Base-by-base conservation (phyloP, 345 rosid species). In the Brassica juncea region DNA sequence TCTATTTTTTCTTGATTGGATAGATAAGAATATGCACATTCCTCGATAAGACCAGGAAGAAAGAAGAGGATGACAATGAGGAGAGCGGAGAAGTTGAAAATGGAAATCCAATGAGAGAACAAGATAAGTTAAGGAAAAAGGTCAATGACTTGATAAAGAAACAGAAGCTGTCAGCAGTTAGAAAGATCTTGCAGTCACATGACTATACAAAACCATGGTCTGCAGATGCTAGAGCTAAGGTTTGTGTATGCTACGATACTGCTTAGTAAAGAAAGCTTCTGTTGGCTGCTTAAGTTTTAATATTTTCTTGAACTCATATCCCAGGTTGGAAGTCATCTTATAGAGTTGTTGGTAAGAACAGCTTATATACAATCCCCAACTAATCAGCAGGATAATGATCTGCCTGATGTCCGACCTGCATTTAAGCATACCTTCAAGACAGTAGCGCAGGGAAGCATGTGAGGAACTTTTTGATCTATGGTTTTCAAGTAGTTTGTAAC, bases 381-480 rank as follows among this genome's bases (percentile, higher is more conserved):
- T 76, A 77, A 87, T 85, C 91, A 89, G 81, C 78, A 82, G 75
- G 91, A 74, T 52, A 86, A 87, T 78, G 82, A 70, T 81, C 93
- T 90, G 54, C 97, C 98, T 77, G 97, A 93, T 77, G 78, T 91
- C 68, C 89, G 91, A 44, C 99, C 99, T 78, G 99, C 99, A 85
- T 95, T 95, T 90, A 49, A 78, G 68, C 99, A 95, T 80, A 81
- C 88, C 11, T 80, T 85, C 62, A 88, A 70, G 85, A 84, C 88
- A 47, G 69, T 84, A 82, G 70, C 82, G 14, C 84, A 84, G 70
- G 91, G 81, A 77, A 80, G 80, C 61, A 83, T 69, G 99, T 93
- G 78, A 80, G 91, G 68, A 60, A 66, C 19, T 79, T 60, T 49
- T 52, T 80, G 35, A 77, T 74, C 77, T 77, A 63, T 65, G 14